Base-by-base conservation (phyloP, 495 filamentous ascomycete species). In the Acidiella bohemica region DNA sequence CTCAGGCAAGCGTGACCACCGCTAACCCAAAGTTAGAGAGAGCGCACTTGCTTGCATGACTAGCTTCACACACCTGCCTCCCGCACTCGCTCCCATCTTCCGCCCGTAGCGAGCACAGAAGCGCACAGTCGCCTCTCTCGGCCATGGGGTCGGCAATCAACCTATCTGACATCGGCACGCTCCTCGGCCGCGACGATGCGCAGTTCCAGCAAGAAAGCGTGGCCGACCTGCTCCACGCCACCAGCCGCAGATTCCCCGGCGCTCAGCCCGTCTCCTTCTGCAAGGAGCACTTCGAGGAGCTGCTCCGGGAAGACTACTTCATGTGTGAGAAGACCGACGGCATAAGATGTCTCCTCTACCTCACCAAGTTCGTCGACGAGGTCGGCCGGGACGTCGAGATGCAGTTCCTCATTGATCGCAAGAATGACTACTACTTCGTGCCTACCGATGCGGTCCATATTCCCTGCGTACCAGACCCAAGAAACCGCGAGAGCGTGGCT, bases 281-380 rank as follows among this genome's bases (percentile, higher is more conserved):
- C 33, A 62, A 75, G 17, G 66, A 71, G 42, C 90, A 97, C 55
- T 56, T 94, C 4, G 59, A 72, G 1, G 86, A 87, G 61, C 67
- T 97, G 8, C 74, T 77, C 26, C 69, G 67, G 27, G 65, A 77
- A 38, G 90, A 96, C 74, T 97, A 95, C 63, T 96, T 83, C 55
- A 81, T 97, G 49, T 95, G 90, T 66, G 90, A 97, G 62, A 97
- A 97, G 62, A 93, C 88, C 0, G 90, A 97, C 55, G 90, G 90
- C 25, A 84, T 96, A 51, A 77, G 90, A 29, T 95, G 87, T 58
- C 71, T 97, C 16, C 75, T 97, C 56, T 97, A 88, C 67, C 77
- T 87, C 46, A 81, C 81, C 44, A 66, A 68, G 13, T 36, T 39
- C 37, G 25, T 38, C 17, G 63, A 59, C 18, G 61, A 70, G 9